phyloP scores from a whole-genome alignment of 106 monocot genomes.

The Dioscorea alata region DNA sequence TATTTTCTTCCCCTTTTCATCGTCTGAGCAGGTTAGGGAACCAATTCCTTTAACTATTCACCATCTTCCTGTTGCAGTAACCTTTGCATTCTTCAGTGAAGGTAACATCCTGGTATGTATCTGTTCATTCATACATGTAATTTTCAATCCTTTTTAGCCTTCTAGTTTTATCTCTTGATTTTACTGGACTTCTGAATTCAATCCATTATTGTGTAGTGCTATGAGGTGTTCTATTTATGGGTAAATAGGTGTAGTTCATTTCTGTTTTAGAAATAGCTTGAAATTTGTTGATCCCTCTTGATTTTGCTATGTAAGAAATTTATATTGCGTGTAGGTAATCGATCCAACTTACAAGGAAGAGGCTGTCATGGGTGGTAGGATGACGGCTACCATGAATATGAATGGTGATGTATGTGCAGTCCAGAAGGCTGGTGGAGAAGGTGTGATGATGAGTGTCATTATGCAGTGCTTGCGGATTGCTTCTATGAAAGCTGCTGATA shows the following conservation, averaged over 20 bases:
- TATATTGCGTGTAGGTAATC: slow-evolving; percentile 42
- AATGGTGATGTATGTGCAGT: slow-evolving; percentile 87
- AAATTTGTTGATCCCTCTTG: too few relatives aligned
- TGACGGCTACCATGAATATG: slow-evolving; percentile 82
- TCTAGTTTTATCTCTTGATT: too few relatives aligned
- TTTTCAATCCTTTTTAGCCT: background rate
- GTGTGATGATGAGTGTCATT: slow-evolving; percentile 46
- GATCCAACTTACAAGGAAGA: slow-evolving; percentile 91
- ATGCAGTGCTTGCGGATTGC: slow-evolving; percentile 84
- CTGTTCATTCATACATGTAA: background rate
- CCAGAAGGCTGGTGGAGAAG: slow-evolving; percentile 90
- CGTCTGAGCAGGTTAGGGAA: slow-evolving; percentile 66
- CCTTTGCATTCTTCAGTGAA: slow-evolving; percentile 91
- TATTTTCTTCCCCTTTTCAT: slow-evolving; percentile 2
- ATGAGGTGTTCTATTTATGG: too few relatives aligned
- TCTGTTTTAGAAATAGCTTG: too few relatives aligned
- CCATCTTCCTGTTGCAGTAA: slow-evolving; percentile 90
- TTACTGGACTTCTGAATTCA: too few relatives aligned
- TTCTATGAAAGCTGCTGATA: slow-evolving; percentile 67
- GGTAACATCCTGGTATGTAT: slow-evolving; percentile 65
- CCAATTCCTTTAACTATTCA: slow-evolving; percentile 81
- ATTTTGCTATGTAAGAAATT: background rate
- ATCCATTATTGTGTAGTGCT: too few relatives aligned
- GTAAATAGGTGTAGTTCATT: too few relatives aligned
- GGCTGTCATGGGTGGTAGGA: slow-evolving; percentile 76